Conservation (phyloP, 768 basidiomycete species). For the Lactarius trivialis region DNA sequence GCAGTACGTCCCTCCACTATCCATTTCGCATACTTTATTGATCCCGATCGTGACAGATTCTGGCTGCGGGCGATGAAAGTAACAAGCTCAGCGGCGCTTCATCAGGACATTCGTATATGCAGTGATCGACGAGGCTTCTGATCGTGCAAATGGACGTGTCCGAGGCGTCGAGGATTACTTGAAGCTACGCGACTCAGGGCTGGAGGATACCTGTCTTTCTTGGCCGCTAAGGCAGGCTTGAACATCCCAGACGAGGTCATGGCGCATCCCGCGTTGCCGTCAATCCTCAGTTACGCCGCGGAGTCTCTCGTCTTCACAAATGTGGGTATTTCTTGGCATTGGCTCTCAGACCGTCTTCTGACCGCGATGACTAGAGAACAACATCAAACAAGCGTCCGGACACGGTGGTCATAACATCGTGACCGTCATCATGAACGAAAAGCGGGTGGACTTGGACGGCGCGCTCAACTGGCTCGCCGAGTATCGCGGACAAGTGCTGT, state of each 20-base stretch:
- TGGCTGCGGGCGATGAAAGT: constrained; percentile 12
- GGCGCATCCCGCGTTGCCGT: constrained; percentile 42
- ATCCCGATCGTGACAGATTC: background rate
- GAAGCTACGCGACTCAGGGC: constrained; percentile 47
- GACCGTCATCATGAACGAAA: constrained; percentile 57
- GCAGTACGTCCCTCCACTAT: constrained; percentile 1
- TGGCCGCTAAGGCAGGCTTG: constrained; percentile 50
- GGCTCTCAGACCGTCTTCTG: constrained; percentile 7
- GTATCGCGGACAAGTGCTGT: constrained; percentile 48
- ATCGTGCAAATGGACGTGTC: constrained; percentile 25
- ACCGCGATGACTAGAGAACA: constrained; percentile 47
- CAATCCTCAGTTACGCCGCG: constrained; percentile 42
- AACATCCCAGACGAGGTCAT: constrained; percentile 50
- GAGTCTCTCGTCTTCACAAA: constrained; percentile 44
- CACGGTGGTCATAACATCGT: constrained; percentile 67
- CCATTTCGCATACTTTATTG: background rate
- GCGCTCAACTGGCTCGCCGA: constrained; percentile 61
- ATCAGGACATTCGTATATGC: constrained; percentile 31
- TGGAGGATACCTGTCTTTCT: constrained; percentile 45
- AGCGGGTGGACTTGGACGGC: constrained; percentile 49
- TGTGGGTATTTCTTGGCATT: constrained; percentile 21
- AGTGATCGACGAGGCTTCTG: constrained; percentile 29
- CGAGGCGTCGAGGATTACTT: constrained; percentile 48
- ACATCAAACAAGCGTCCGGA: constrained; percentile 62
- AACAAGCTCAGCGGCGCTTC: constrained; percentile 26